phyloP scores from a whole-genome alignment of 768 basidiomycete genomes.

The Antrodiella citrinella region DNA sequence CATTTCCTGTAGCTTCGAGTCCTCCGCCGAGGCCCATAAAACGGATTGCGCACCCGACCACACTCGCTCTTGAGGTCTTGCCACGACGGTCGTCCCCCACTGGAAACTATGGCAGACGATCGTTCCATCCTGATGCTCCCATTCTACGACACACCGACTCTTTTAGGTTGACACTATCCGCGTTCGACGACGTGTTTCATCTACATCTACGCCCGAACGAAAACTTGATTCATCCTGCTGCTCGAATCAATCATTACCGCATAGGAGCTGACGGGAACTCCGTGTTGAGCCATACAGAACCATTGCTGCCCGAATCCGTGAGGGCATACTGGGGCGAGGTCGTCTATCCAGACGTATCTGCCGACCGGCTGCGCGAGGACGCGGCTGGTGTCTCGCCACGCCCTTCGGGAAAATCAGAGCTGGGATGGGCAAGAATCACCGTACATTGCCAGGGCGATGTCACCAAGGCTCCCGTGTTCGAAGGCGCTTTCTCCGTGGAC shows the following conservation, averaged over 20 bases:
- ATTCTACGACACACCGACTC: conserved; percentile 60
- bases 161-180: conserved; percentile 60
- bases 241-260: conserved; percentile 61
- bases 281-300: conserved; percentile 44
- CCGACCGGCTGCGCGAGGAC: conserved; percentile 53
- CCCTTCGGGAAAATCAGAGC: conserved; percentile 32
- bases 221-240: conserved; percentile 70
- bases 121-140: conserved; percentile 29
- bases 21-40: conserved; percentile 27
- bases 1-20: conserved; percentile 16
- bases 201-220: conserved; percentile 75
- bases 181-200: conserved; percentile 57
- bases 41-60: conserved; percentile 28
- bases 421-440: conserved; percentile 77
- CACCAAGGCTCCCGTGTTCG: conserved; percentile 46
- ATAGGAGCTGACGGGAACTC: conserved; percentile 41
- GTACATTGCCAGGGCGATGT: conserved; percentile 51
- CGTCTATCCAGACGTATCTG: conserved; percentile 45
- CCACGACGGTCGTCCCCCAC: conserved; percentile 21
- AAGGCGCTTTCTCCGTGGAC: conserved; percentile 66
- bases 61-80: conserved; percentile 33
- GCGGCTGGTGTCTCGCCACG: conserved; percentile 43
- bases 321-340: conserved; percentile 74
- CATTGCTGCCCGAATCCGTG: conserved; percentile 55
- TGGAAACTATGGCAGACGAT: conserved; percentile 15